Percentiles rank a stretch among this genome's conserved stretches.
phyloP scores from a whole-genome alignment of 768 basidiomycete genomes.

The Austroboletus eburneus region DNA sequence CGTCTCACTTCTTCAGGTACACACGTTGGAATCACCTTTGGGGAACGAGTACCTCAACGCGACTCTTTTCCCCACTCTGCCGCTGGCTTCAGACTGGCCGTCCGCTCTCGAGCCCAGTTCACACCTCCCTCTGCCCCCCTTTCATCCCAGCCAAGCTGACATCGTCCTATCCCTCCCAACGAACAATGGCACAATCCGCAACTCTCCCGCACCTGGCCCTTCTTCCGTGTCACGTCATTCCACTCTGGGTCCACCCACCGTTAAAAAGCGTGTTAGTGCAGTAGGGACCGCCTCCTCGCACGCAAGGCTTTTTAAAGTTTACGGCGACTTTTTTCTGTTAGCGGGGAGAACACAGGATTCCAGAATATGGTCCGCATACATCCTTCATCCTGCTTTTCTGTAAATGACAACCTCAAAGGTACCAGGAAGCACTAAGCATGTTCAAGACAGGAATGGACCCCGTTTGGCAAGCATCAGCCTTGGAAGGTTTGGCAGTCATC shows the following conservation, averaged over 20 bases:
- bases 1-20: constrained; percentile 46
- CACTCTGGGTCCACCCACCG: constrained; percentile 39
- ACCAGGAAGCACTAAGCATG: constrained; percentile 77
- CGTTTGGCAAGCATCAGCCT: constrained; percentile 84
- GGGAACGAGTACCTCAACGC: constrained; percentile 86
- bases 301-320: constrained; percentile 81
- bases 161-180: constrained; percentile 26
- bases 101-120: constrained; percentile 46
- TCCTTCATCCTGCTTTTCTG: constrained; percentile 5
- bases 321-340: constrained; percentile 85
- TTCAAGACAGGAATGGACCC: constrained; percentile 72
- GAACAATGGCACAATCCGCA: constrained; percentile 47
- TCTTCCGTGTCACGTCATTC: constrained; percentile 42
- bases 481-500: constrained; percentile 82
- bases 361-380: constrained; percentile 58
- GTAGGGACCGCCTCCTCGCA: constrained; percentile 72
- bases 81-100: constrained; percentile 58
- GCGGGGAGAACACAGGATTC: constrained; percentile 86
- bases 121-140: constrained; percentile 39
- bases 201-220: constrained; percentile 39
- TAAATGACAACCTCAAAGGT: constrained; percentile 47
- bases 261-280: constrained; percentile 59
- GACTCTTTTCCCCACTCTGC: constrained; percentile 57
- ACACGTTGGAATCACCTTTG: constrained; percentile 73
- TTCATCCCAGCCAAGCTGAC: constrained; percentile 57